Evolutionary conservation across 2,329 filamentous ascomycete genomes (phyloP), one percentile per base, ranked within the genome.

Genomic region (Phialemonium atrogriseum): DNA sequence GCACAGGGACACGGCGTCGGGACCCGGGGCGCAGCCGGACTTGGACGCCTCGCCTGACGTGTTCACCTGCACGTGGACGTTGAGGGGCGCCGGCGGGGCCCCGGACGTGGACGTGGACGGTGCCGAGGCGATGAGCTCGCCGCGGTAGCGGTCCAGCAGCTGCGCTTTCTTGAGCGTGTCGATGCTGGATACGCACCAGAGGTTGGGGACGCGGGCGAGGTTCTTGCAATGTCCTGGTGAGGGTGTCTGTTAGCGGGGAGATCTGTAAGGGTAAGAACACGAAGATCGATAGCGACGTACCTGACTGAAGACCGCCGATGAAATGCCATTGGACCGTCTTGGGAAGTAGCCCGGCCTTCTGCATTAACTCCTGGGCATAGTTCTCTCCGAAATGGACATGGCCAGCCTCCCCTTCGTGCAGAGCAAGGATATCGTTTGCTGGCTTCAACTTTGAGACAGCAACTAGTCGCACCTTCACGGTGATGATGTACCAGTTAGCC

Each of bases 401-500:
- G 1, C 62, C 56, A 18, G 62, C 55, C 1, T 70, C 65, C 0
- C 66, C 58, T 46, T 73, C 67, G 60, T 93, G 81, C 1, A 98
- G 73, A 18, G 87, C 81, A 34, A 94, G 69, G 48, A 98, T 83
- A 56, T 98, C 91, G 48, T 84, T 84, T 37, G 80, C 85, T 10
- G 91, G 89, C 62, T 98, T 96, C 44, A 95, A 70, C 60, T 98
- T 98, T 24, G 88, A 95, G 30, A 98, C 91, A 17, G 91, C 89
- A 24, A 98, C 87, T 23, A 98, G 72, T 27, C 91, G 80, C 41
- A 89, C 73, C 79, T 85, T 44, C 29, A 16, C 33, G 15, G 12
- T 7, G 4, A 8, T 26, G n/a, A n/a, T n/a, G n/a, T n/a, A n/a
- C n/a, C n/a, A n/a, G n/a, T n/a, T n/a, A n/a, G n/a, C n/a, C n/a